Conservation (phyloP, 192 early-diverging fungal species). For the Endogone sp. region DNA sequence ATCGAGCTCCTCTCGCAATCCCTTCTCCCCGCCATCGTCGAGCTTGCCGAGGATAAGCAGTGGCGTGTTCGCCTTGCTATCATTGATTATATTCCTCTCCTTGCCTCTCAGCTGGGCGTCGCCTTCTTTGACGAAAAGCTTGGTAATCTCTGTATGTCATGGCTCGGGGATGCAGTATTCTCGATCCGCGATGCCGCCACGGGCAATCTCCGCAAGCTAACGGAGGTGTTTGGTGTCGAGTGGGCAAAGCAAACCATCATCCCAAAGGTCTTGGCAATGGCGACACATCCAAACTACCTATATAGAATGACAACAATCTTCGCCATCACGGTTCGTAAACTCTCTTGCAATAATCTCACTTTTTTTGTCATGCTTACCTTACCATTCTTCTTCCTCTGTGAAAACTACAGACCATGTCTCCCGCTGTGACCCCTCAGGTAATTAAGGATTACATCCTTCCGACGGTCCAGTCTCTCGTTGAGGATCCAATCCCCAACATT, state of each 20-base stretch:
- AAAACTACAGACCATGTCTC: conserved; percentile 79
- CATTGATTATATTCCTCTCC: conserved; percentile 97
- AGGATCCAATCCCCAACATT: conserved; percentile 98
- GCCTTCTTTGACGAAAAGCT: conserved; percentile 98
- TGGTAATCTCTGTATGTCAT: conserved; percentile 92
- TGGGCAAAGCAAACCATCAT: conserved; percentile 96
- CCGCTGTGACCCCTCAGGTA: conserved; percentile 81
- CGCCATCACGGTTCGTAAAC: conserved; percentile 77
- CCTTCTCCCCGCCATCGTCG: conserved; percentile 95
- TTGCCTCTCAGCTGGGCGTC: conserved; percentile 93
- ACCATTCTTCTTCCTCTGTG: not conserved
- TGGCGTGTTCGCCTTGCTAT: conserved; percentile 99
- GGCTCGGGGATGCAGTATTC: conserved; percentile 95
- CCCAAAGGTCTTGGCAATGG: conserved; percentile 89
- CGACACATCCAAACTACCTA: conserved; percentile 90
- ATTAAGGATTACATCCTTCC: conserved; percentile 89
- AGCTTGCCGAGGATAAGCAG: conserved; percentile 99
- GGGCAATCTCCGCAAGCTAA: conserved; percentile 88
- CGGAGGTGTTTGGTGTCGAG: conserved; percentile 97
- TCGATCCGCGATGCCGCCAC: conserved; percentile 98
- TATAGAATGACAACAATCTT: conserved; percentile 99
- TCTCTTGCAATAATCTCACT: not conserved
- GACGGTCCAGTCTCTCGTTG: conserved; percentile 74
- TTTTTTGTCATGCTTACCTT: not conserved
- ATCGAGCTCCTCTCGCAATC: conserved; percentile 97